These are phyloP conservation scores for Chlamydomonas reinhardtii DNA, from an alignment of 163 green algal genomes.

Conservation along the genomic window DNA sequence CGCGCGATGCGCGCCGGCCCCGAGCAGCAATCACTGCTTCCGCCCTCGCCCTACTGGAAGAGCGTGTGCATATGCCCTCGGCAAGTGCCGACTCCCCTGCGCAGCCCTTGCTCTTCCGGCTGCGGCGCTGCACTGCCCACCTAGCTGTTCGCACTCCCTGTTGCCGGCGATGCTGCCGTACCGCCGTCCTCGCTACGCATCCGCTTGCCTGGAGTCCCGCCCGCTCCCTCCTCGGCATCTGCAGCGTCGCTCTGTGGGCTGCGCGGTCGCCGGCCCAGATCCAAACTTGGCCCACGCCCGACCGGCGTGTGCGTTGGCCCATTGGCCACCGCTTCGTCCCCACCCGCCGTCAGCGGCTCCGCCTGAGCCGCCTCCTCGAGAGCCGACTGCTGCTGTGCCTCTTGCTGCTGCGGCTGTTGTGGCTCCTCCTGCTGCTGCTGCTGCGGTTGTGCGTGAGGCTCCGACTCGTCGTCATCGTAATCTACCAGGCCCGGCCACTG, in stretches of 20 bases:
- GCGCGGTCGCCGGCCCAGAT: constrained; percentile 19
- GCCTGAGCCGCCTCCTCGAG: not conserved
- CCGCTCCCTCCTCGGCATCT: not conserved
- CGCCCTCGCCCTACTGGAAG: too few species aligned
- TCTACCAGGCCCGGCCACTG: constrained; percentile 48
- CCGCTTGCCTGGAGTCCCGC: constrained; percentile 17
- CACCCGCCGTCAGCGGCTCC: too few species aligned
- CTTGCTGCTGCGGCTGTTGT: not conserved
- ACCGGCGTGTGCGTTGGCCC: not conserved
- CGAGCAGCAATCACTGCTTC: too few species aligned
- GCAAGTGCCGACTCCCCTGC: too few species aligned
- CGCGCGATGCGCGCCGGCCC: too few species aligned
- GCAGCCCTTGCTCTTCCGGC: too few species aligned
- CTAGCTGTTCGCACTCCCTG: not conserved
- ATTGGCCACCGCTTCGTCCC: not conserved
- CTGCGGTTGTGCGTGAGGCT: not conserved
- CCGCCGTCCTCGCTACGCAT: constrained; percentile 1
- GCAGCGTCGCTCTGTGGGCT: not conserved
- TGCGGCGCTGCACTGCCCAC: too few species aligned
- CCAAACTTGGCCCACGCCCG: not conserved
- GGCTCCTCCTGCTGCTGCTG: not conserved
- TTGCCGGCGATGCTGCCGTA: too few species aligned
- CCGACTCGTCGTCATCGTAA: constrained; percentile 58
- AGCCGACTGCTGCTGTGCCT: not conserved
- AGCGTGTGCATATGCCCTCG: too few species aligned